Conservation (phyloP, 441 rosid genomes). For the Breynia disticha region DNA sequence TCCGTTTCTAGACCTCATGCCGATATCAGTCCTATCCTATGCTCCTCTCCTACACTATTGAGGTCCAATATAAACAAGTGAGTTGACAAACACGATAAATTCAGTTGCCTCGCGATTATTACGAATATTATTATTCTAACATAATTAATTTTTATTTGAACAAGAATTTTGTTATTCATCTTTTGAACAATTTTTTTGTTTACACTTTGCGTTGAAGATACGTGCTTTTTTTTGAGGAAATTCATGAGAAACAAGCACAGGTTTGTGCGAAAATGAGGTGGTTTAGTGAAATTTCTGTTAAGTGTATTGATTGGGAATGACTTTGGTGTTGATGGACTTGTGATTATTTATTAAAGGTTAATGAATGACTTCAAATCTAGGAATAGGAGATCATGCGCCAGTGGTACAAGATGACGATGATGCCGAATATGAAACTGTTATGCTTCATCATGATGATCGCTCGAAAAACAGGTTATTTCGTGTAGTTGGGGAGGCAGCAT, state of each 20-base stretch:
- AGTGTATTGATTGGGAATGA: constrained; percentile 11
- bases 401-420: constrained; percentile 80
- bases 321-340: constrained; percentile 36
- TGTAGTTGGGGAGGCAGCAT: constrained; percentile 64
- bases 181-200: constrained; percentile 65
- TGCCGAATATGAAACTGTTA: constrained; percentile 65
- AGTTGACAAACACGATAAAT: too few species aligned
- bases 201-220: constrained; percentile 90
- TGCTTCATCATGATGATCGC: constrained; percentile 64
- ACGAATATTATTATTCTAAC: too few species aligned
- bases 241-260: constrained; percentile 99
- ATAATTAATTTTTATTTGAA: too few species aligned
- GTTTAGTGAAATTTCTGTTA: neutral
- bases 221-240: constrained; percentile 88
- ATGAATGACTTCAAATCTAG: constrained; percentile 99
- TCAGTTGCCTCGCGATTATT: too few species aligned
- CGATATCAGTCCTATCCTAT: constrained; percentile 84
- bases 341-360: constrained; percentile 75
- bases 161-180: too few species aligned
- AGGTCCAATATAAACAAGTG: constrained; percentile 93
- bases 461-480: constrained; percentile 57
- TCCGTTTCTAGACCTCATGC: constrained; percentile 89
- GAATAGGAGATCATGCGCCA: constrained; percentile 80
- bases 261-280: constrained; percentile 27
- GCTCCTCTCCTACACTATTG: constrained; percentile 75